Evolutionary conservation across 1,139 yeast genomes (phyloP).

Genomic region (Torulaspora pretoriensis): DNA sequence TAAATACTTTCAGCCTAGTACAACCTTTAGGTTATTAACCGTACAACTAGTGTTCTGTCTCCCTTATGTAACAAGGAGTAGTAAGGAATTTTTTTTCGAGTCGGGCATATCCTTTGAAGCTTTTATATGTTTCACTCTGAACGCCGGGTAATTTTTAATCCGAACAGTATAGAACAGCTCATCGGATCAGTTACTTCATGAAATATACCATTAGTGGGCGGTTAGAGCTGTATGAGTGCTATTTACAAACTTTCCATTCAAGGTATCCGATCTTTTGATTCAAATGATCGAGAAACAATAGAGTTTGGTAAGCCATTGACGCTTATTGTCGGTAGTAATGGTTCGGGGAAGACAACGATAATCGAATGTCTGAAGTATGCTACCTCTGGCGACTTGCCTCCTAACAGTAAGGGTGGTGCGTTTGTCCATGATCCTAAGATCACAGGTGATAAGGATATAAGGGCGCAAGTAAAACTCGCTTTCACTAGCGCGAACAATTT

Average conservation of each 20-base stretch:
- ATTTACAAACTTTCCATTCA: constrained; percentile 75
- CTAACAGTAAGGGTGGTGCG: constrained; percentile 94
- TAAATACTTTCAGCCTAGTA: constrained; percentile 6
- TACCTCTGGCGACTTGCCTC: constrained; percentile 94
- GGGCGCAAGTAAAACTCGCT: constrained; percentile 88
- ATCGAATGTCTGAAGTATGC: constrained; percentile 92
- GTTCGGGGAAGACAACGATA: constrained; percentile 97
- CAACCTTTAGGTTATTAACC: constrained; percentile 4
- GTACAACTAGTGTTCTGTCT: constrained; percentile 4
- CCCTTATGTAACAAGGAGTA: not conserved
- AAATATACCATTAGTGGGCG: not conserved
- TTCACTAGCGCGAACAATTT: constrained; percentile 70
- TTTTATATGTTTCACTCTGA: not conserved
- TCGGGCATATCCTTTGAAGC: not conserved
- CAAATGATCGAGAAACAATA: constrained; percentile 75
- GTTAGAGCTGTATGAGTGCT: constrained; percentile 49
- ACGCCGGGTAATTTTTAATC: not conserved
- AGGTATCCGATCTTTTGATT: constrained; percentile 88
- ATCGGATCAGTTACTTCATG: no score
- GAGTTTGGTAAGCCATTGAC: constrained; percentile 90
- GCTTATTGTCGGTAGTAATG: constrained; percentile 92
- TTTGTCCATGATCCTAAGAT: constrained; percentile 91
- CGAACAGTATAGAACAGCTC: no score
- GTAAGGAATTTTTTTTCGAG: not conserved
- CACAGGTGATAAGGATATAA: constrained; percentile 68